phyloP scores from a whole-genome alignment of 2,329 filamentous ascomycete genomes.

The Beauveria caledonica region DNA sequence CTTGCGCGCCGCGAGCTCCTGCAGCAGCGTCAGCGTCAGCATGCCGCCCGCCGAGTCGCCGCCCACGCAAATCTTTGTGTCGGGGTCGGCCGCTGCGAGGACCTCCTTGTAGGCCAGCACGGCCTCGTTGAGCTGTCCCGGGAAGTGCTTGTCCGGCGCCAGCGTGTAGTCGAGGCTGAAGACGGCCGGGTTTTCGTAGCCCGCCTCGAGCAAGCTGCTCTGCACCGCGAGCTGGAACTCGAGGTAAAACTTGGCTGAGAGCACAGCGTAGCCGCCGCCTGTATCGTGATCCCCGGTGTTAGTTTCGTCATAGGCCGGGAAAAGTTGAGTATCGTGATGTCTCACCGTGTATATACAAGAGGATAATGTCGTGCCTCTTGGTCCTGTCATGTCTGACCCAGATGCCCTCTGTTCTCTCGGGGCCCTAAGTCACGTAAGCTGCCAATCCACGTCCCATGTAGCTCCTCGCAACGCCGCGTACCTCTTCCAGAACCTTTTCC shows the following conservation, averaged over 20 bases:
- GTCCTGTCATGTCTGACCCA: conserved; percentile 59
- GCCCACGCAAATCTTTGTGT: conserved; percentile 58
- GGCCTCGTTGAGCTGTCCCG: conserved; percentile 63
- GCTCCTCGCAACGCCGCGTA: neutral
- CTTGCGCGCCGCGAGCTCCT: conserved; percentile 47
- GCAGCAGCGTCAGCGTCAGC: conserved; percentile 62
- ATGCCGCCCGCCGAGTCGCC: conserved; percentile 77
- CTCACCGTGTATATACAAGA: conserved; percentile 74
- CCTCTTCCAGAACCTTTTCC: conserved; percentile 7
- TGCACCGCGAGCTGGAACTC: conserved; percentile 74
- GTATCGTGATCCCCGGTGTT: neutral
- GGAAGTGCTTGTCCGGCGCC: conserved; percentile 65
- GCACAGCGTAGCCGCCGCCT: conserved; percentile 80
- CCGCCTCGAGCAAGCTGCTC: conserved; percentile 51
- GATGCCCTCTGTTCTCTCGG: conserved; percentile 49
- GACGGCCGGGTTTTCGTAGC: conserved; percentile 67
- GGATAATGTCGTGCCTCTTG: conserved; percentile 61
- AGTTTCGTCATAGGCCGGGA: neutral
- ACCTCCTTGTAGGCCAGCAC: conserved; percentile 64
- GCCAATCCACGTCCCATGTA: neutral
- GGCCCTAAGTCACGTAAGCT: conserved; percentile 17
- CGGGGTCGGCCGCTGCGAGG: conserved; percentile 47
- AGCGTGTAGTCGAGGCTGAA: conserved; percentile 76
- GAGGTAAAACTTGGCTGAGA: conserved; percentile 73
- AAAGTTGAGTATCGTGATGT: neutral